Evolutionary conservation across 2,329 filamentous ascomycete species (phyloP), one percentile per base, ranked within the genome.

Genomic region (Lithohypha guttulata): DNA sequence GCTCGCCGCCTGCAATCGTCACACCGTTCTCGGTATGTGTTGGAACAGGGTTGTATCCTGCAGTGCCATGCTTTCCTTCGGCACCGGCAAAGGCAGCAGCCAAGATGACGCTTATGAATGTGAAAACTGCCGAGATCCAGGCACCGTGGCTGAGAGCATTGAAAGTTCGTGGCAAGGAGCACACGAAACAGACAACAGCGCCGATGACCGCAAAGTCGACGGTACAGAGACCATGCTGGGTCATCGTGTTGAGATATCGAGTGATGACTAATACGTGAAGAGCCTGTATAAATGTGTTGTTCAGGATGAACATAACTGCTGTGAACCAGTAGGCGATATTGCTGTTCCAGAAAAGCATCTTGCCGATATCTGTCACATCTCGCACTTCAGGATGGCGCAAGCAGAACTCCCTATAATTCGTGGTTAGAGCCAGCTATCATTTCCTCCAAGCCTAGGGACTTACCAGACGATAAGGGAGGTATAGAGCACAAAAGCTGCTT

Each of bases 291-390:
- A 91, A 91, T 11, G 84, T 93, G 58, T 94, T 95, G 71, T 95
- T 95, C 46, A 94, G 61, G 31, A 94, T 64, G 60, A 95, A 95
- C 82, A 93, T 93, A 57, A 84, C 64, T 1, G 84, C 86, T 1
- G 76, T 79, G 40, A 70, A 63, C 52, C 68, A 77, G 66, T 75
- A 79, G 2, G 70, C 76, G 74, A 80, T 84, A 43, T 73, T 76
- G 59, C 84, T 78, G 48, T 81, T 79, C 79, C 81, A 93, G 62
- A 93, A 94, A 15, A 95, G 74, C 72, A 87, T 87, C 60, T 94
- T 84, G n/a, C 86, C 87, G 55, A 95, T 83, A 57, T 95, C 87
- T 57, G 86, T 94, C 10, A 94, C 84, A 64, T 95, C 87, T 51
- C 85, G 79, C 43, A 93, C 79, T 58, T 95, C 84, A 1, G 87